phyloP scores from a whole-genome alignment of 306 rosid genomes.

The Castanopsis chinensis region DNA sequence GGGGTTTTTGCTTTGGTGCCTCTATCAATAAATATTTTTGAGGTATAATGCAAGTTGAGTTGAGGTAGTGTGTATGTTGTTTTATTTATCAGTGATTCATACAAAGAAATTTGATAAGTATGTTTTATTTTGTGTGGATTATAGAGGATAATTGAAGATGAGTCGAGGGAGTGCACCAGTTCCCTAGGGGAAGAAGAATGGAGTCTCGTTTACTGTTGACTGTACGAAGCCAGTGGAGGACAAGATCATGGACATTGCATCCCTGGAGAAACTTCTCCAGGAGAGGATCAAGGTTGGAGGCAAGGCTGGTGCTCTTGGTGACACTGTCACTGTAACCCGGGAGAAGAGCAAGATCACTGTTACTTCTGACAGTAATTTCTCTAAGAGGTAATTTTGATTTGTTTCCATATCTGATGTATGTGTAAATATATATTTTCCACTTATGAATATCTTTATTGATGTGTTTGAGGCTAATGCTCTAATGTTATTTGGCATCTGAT shows the following conservation, averaged over 20 bases:
- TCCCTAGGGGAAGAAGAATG: slow-evolving; percentile 54
- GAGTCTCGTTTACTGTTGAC: slow-evolving; percentile 43
- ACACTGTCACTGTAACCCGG: slow-evolving; percentile 61
- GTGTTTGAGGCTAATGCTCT: neutral
- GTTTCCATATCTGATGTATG: neutral
- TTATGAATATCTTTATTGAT: neutral
- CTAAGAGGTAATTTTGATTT: slow-evolving; percentile 53
- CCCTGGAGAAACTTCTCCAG: slow-evolving; percentile 53
- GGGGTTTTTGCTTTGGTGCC: neutral
- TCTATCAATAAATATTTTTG: no score
- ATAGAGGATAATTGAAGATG: slow-evolving; percentile 32
- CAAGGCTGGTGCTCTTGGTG: slow-evolving; percentile 83
- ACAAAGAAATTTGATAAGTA: neutral
- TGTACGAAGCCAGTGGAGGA: slow-evolving; percentile 61
- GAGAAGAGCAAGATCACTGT: slow-evolving; percentile 79
- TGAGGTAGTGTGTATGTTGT: neutral
- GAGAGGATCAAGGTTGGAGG: slow-evolving; percentile 64
- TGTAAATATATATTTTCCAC: neutral
- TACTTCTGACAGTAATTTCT: slow-evolving; percentile 66
- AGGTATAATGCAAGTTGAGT: neutral
- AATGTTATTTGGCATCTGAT: neutral
- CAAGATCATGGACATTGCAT: slow-evolving; percentile 60
- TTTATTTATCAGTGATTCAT: neutral
- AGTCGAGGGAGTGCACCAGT: slow-evolving; percentile 43
- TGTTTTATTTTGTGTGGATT: neutral